phyloP scores from a whole-genome alignment of 2,329 filamentous ascomycete species.

The Phyllosticta citribraziliensis region DNA sequence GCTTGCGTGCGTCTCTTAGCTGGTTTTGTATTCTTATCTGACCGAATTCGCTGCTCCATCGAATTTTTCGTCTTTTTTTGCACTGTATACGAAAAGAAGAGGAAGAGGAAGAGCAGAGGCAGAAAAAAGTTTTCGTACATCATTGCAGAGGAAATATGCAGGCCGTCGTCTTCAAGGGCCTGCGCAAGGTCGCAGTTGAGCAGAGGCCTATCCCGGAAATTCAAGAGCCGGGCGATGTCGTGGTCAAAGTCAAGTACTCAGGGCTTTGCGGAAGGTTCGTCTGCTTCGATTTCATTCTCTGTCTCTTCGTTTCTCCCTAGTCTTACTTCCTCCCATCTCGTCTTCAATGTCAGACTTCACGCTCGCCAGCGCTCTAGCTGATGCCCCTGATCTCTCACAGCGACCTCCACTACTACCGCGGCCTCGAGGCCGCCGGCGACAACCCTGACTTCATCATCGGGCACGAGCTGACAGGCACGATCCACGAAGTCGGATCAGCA shows the following conservation, averaged over 20 bases:
- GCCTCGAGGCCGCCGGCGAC: conserved; percentile 57
- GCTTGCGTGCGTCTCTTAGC: not conserved
- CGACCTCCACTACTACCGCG: conserved; percentile 79
- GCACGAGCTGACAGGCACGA: conserved; percentile 76
- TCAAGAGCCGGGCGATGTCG: conserved; percentile 60
- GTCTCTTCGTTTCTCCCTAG: not conserved
- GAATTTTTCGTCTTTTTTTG: not conserved
- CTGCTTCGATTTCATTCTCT: not conserved
- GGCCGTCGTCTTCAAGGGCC: conserved; percentile 78
- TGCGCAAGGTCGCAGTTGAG: conserved; percentile 63
- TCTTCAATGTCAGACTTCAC: not conserved
- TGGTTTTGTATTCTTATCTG: not conserved
- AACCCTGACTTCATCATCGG: conserved; percentile 53
- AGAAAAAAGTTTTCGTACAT: too few relatives aligned
- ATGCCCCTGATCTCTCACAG: not conserved
- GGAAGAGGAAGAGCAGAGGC: too few relatives aligned
- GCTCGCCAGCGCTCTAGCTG: not conserved
- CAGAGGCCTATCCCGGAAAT: conserved; percentile 70
- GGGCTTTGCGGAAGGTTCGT: conserved; percentile 67
- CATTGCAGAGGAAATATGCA: conserved; percentile 51
- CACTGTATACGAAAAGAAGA: not conserved
- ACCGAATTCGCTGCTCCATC: not conserved
- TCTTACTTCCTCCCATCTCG: not conserved
- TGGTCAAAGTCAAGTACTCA: conserved; percentile 74
- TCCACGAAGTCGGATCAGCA: conserved; percentile 55